These are phyloP conservation scores for Colletotrichum aenigma DNA, from an alignment of 2,329 filamentous ascomycete species.

Conservation along the genomic window DNA sequence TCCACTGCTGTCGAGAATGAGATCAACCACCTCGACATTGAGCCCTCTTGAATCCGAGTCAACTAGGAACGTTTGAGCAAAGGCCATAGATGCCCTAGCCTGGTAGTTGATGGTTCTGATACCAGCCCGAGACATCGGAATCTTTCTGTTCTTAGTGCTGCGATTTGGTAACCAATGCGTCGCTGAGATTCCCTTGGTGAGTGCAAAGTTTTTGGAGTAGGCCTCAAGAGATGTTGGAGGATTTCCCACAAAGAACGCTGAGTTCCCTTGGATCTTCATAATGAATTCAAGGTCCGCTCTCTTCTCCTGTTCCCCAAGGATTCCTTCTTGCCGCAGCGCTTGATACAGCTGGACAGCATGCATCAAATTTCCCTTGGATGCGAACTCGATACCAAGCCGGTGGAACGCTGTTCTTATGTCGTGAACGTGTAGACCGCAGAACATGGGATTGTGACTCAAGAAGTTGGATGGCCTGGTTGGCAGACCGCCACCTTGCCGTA, in stretches of 20 bases:
- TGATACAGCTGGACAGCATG: slow-evolving; percentile 24
- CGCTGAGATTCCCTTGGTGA: slow-evolving; percentile 22
- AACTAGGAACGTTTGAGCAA: neutral
- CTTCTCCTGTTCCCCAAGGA: slow-evolving; percentile 20
- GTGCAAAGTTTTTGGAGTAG: slow-evolving; percentile 26
- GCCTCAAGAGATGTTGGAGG: slow-evolving; percentile 19
- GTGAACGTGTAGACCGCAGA: slow-evolving; percentile 25
- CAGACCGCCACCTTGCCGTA: neutral
- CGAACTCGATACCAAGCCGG: slow-evolving; percentile 8
- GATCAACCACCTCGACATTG: neutral
- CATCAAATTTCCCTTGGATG: slow-evolving; percentile 22
- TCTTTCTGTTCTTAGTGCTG: neutral
- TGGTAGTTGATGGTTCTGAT: slow-evolving; percentile 19
- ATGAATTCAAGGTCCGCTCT: neutral
- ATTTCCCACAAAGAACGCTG: slow-evolving; percentile 25
- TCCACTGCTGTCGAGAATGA: neutral
- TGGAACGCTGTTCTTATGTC: slow-evolving; percentile 23
- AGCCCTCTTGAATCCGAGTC: neutral
- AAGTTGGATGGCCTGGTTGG: slow-evolving; percentile 5
- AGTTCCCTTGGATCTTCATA: slow-evolving; percentile 15
- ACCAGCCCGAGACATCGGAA: slow-evolving; percentile 13
- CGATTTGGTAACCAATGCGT: slow-evolving; percentile 23
- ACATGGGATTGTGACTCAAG: slow-evolving; percentile 22
- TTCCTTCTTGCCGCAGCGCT: slow-evolving; percentile 23
- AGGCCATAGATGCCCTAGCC: neutral